Evolutionary conservation across 495 filamentous ascomycete genomes (phyloP).

Genomic region (Penicillium waksmanii): DNA sequence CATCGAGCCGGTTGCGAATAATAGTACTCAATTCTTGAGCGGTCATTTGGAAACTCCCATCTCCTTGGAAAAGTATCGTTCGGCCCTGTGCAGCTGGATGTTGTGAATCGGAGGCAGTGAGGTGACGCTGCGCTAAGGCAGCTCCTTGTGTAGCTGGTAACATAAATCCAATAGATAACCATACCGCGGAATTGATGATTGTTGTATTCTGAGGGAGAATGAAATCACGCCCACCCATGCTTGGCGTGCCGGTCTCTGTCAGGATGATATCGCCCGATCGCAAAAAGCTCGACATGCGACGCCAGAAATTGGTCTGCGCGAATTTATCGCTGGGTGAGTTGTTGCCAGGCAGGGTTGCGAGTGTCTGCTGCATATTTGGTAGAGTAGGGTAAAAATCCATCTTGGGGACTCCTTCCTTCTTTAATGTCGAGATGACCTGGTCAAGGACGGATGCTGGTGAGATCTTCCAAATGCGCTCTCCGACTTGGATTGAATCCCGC

Average conservation of each 20-base stretch:
- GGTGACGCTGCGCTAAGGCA: constrained; percentile 42
- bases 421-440: background rate
- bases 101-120: background rate
- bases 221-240: constrained; percentile 28
- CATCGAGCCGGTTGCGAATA: constrained; percentile 63
- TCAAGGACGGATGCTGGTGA: background rate
- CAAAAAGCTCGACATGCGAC: constrained; percentile 22
- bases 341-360: background rate
- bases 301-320: constrained; percentile 30
- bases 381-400: background rate
- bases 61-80: constrained; percentile 74
- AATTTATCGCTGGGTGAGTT: constrained; percentile 4
- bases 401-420: background rate
- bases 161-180: constrained; percentile 49
- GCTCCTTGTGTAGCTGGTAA: constrained; percentile 46
- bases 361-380: background rate
- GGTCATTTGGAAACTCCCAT: constrained; percentile 80
- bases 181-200: constrained; percentile 37
- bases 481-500: constrained; percentile 14
- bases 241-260: constrained; percentile 41
- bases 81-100: background rate
- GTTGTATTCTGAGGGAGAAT: constrained; percentile 25
- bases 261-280: constrained; percentile 35
- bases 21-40: constrained; percentile 77
- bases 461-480: background rate